Evolutionary conservation across 2,329 filamentous ascomycete genomes (phyloP).

Genomic region (Fusarium ambrosium): DNA sequence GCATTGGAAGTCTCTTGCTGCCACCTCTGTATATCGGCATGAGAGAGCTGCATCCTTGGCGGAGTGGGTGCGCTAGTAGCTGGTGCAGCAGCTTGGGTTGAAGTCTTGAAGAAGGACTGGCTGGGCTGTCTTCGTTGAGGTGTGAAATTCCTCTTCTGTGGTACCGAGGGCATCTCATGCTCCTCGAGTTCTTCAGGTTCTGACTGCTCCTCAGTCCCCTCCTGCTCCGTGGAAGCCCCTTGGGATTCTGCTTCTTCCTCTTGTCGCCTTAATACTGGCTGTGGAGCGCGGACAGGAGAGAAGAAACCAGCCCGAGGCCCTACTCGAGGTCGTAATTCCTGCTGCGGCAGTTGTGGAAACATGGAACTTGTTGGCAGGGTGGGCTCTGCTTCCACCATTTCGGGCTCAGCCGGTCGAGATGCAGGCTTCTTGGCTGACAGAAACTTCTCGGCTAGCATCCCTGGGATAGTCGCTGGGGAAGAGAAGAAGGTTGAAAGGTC

Average conservation of each 20-base stretch:
- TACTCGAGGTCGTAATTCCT: constrained; percentile 50
- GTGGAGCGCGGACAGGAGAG: constrained; percentile 50
- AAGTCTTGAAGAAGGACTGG: constrained; percentile 56
- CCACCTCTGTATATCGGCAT: constrained; percentile 58
- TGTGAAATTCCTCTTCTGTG: constrained; percentile 65
- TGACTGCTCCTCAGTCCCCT: constrained; percentile 3
- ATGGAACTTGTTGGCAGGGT: constrained; percentile 55
- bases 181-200: constrained; percentile 50
- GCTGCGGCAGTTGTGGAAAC: constrained; percentile 54
- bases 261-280: constrained; percentile 16
- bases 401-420: constrained; percentile 31
- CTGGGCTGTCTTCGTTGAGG: constrained; percentile 55
- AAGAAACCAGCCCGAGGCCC: constrained; percentile 52
- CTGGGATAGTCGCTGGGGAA: constrained; percentile 62
- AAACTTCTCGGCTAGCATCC: constrained; percentile 50
- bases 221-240: constrained; percentile 2
- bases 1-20: constrained; percentile 56
- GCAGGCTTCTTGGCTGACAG: constrained; percentile 45
- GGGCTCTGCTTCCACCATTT: constrained; percentile 35
- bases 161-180: constrained; percentile 52
- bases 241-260: constrained; percentile 10
- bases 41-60: constrained; percentile 58
- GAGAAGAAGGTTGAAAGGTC: constrained; percentile 71
- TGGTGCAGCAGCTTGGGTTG: constrained; percentile 43
- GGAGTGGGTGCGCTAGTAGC: constrained; percentile 47